Evolutionary conservation across 352 stramenopile genomes (phyloP), one percentile per base, ranked within the genome.

Genomic region (Ophiocytium majus): DNA sequence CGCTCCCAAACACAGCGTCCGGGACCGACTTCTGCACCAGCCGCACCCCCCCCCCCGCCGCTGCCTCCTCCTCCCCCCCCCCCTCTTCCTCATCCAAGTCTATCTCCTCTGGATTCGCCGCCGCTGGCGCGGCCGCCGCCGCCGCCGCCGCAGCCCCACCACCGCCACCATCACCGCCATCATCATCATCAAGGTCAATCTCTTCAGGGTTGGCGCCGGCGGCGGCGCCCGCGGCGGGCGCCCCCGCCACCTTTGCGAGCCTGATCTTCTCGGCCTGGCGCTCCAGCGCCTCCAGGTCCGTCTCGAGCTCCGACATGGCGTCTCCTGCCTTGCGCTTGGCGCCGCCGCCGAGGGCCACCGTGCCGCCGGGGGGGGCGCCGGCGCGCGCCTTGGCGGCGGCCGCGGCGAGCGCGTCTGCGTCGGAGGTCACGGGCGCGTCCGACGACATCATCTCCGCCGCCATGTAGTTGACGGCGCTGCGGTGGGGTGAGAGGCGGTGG

Each of bases 401-500:
- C 50, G 80, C 81, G 19, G 82, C 85, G 50, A 88, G 64, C 28
- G 81, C 83, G 37, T 89, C 85, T 31, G 85, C 85, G 57, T 89
- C 85, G 34, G 85, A 86, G 19, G 85, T 85, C 23, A 86, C 83
- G 0, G 82, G 82, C 33, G 82, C 79, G 31, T 89, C 85, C 0
- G 34, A 76, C 9, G 28, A 91, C 92, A 86, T 82, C 86, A 95
- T 94, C 85, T 98, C 94, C 0, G 94, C 94, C n/a, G 94, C 94
- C 81, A 98, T 96, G 90, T 98, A 98, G 89, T 98, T 98, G 1
- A 98, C 94, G 1, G 92, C 66, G 35, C 66, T 78, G 66, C 14
- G 5, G 23, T 19, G 10, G 23, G 34, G 23, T 79, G 10, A 79
- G 23, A 32, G 10, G 71, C 31, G 23, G 23, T 34, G 34, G 34